phyloP scores from a whole-genome alignment of 1,139 yeast species.

The Insectozyma bohioensis region DNA sequence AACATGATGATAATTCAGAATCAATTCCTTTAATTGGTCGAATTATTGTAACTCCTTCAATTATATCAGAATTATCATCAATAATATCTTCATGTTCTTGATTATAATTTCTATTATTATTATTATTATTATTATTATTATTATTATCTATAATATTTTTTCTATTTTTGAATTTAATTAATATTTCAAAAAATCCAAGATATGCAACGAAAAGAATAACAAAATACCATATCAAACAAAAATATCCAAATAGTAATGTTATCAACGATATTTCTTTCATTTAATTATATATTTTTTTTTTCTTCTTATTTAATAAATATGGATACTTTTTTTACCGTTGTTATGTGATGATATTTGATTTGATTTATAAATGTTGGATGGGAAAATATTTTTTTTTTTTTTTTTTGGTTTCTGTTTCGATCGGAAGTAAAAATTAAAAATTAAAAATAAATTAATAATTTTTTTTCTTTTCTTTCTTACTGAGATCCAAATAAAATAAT shows the following conservation, averaged over 20 bases:
- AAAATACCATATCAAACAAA: conserved; percentile 42
- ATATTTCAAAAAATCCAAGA: conserved; percentile 49
- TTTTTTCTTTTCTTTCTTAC: too few relatives aligned
- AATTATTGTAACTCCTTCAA: conserved; percentile 74
- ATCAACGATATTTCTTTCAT: neutral
- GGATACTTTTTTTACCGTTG: too few relatives aligned
- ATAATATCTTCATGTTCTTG: conserved; percentile 3
- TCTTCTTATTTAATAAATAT: too few relatives aligned
- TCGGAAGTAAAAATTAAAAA: too few relatives aligned
- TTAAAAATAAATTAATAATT: too few relatives aligned
- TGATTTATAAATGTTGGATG: too few relatives aligned
- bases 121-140: neutral
- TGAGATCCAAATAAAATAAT: too few relatives aligned
- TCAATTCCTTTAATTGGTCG: conserved; percentile 87
- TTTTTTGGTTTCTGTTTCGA: too few relatives aligned
- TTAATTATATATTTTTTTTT: too few relatives aligned
- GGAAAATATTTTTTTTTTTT: too few relatives aligned
- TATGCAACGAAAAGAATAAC: conserved; percentile 45
- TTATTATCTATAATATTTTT: conserved; percentile 13
- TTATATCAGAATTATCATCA: conserved; percentile 14
- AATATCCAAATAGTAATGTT: conserved; percentile 4
- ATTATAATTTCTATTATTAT: neutral
- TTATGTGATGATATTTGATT: too few relatives aligned
- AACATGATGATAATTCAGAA: conserved; percentile 67
- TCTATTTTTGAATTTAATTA: conserved; percentile 33